Evolutionary conservation across 176 grass and related monocot genomes (phyloP).

Genomic region (Raddia distichophylla): DNA sequence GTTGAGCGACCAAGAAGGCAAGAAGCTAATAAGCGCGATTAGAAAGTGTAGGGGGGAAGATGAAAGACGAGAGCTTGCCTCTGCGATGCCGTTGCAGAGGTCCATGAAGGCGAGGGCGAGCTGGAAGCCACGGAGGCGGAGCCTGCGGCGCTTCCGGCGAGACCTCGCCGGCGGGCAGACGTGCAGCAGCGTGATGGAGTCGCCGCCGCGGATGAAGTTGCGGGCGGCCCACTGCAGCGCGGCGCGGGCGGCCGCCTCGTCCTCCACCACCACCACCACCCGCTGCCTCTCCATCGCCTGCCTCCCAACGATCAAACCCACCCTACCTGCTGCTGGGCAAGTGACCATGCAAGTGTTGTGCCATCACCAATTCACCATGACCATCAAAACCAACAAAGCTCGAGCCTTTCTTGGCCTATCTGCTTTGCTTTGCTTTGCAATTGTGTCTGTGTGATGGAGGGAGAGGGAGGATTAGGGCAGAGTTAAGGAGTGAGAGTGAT

Average conservation of each 20-base stretch:
- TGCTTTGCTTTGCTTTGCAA: not conserved
- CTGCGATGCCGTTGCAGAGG: slow-evolving; percentile 92
- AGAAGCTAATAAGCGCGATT: no score
- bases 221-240: slow-evolving; percentile 85
- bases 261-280: slow-evolving; percentile 94
- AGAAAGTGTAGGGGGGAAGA: no score
- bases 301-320: not conserved
- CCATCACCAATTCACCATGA: no score
- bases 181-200: slow-evolving; percentile 89
- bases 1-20: no score
- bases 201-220: slow-evolving; percentile 84
- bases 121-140: slow-evolving; percentile 78
- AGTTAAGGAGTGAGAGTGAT: slow-evolving; percentile 10
- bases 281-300: slow-evolving; percentile 69
- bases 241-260: slow-evolving; percentile 52
- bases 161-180: slow-evolving; percentile 75
- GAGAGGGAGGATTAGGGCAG: slow-evolving; percentile 17
- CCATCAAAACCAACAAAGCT: not conserved
- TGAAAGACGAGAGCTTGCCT: slow-evolving; percentile 36
- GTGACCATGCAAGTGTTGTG: not conserved
- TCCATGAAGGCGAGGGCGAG: slow-evolving; percentile 93
- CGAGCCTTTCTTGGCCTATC: not conserved
- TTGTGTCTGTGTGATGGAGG: not conserved
- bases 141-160: slow-evolving; percentile 44
- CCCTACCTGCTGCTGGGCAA: no score